Percentiles rank a stretch among this genome's conserved stretches.
Conservation (phyloP, 2,329 filamentous ascomycete genomes). For the Polychaeton citri region DNA sequence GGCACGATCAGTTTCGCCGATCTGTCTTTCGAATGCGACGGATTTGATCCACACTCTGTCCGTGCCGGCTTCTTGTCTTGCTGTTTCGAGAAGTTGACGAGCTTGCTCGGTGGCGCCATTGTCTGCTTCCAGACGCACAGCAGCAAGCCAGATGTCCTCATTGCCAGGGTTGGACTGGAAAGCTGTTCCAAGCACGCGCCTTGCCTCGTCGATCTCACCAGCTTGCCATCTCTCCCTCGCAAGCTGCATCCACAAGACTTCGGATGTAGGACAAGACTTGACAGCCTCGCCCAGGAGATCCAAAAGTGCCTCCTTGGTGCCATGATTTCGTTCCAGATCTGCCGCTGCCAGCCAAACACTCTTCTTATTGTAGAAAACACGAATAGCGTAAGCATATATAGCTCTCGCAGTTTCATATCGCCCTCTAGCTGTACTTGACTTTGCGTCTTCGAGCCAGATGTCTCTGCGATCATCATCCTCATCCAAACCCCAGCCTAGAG, state of each 20-base stretch:
- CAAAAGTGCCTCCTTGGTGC: constrained; percentile 69
- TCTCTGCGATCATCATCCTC: constrained; percentile 95
- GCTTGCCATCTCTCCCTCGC: constrained; percentile 89
- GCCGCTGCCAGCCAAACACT: constrained; percentile 84
- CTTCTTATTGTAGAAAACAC: constrained; percentile 77
- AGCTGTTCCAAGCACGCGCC: constrained; percentile 71
- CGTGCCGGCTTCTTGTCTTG: constrained; percentile 78
- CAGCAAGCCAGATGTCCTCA: constrained; percentile 94
- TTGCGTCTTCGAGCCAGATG: constrained; percentile 90
- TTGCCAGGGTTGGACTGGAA: constrained; percentile 95
- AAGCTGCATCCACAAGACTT: constrained; percentile 90
- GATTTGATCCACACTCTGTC: constrained; percentile 97
- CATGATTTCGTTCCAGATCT: constrained; percentile 82
- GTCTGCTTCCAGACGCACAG: constrained; percentile 91
- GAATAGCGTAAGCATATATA: constrained; percentile 82
- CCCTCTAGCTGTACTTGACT: constrained; percentile 63
- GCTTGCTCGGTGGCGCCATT: constrained; percentile 73
- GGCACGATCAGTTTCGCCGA: constrained; percentile 65
- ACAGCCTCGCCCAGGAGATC: constrained; percentile 83
- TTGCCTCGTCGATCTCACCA: constrained; percentile 74
- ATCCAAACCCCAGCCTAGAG: constrained; percentile 81
- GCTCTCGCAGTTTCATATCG: constrained; percentile 83
- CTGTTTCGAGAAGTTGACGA: constrained; percentile 64
- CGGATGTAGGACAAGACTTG: constrained; percentile 80
- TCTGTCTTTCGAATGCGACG: constrained; percentile 80